A percentile compares a stretch with the other conserved stretches of the same genome.
Evolutionary conservation across 2,329 filamentous ascomycete genomes (phyloP).

Genomic region (Ophiostoma sp.): DNA sequence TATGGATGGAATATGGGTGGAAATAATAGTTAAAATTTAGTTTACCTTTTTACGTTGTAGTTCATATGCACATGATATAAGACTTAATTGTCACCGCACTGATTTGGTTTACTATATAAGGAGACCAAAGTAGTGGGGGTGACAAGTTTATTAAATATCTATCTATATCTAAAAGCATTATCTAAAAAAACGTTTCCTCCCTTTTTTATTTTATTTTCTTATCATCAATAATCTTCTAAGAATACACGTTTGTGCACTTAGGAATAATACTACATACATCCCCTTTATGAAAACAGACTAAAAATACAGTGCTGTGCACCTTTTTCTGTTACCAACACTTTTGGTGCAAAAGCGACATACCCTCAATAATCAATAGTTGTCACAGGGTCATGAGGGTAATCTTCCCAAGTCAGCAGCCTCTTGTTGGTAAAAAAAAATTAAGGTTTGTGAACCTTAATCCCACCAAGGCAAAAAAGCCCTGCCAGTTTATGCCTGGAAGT

Average conservation of each 20-base stretch:
- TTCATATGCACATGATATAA: not conserved
- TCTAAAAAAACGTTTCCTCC: not conserved
- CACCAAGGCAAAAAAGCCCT: not conserved
- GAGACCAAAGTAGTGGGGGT: not conserved
- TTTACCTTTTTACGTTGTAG: not conserved
- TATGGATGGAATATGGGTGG: not conserved
- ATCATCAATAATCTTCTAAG: not conserved
- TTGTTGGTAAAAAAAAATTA: not conserved
- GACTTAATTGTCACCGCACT: not conserved
- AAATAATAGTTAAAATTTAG: not conserved
- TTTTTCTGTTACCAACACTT: not conserved
- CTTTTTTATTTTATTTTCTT: not conserved
- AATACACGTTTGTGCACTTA: not conserved
- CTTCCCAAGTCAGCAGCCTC: not conserved
- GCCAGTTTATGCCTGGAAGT: not conserved
- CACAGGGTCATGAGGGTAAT: not conserved
- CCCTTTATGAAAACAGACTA: no score
- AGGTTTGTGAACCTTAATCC: not conserved
- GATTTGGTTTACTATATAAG: no score
- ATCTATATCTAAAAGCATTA: constrained; percentile 4
- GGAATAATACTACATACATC: not conserved
- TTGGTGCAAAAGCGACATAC: not conserved
- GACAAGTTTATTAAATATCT: not conserved
- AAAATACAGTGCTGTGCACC: not conserved
- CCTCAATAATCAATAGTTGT: not conserved